Base-by-base conservation (phyloP, 2,329 filamentous ascomycete genomes). In the Hypoxylon sp. region DNA sequence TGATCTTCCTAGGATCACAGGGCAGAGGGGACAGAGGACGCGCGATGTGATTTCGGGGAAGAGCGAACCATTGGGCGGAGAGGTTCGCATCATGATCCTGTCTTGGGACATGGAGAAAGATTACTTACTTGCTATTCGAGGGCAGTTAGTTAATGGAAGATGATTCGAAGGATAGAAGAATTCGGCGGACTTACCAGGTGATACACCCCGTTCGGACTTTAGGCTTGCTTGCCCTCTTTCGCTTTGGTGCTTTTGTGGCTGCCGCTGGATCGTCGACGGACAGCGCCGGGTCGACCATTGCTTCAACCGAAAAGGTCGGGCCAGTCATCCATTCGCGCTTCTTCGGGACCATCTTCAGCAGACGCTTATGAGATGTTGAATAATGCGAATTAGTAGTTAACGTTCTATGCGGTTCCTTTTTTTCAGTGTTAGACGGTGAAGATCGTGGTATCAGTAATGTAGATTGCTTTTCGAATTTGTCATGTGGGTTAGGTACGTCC, bases 121-220 rank as follows among this genome's bases (percentile, higher is more conserved):
- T n/a, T 40, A 67, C 67, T 62, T 58, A 67, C 64, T 67, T 67
- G 67, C 64, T 67, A 18, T 16, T 18, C 1, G 14, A 18, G 26
- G 40, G 18, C 33, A 48, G 42, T 65, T 61, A 64, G 55, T 33
- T 30, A 40, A 22, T 9, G 20, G 16, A 36, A 16, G 22, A 32
- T 16, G 40, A 30, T 46, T 26, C 14, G 33, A n/a, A n/a, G n/a
- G n/a, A n/a, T n/a, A n/a, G 45, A 12, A 7, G 26, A 36, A n/a
- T 16, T 16, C 14, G 26, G 42, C 16, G 30, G 38, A 51, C 78
- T 70, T 64, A 80, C 79, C 78, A 80, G 42, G 78, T 80, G 16
- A 79, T 77, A 68, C 78, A 80, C 12, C 78, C 78, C 2, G 78
- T 80, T 11, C 75, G 72, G 26, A 79, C 78, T 65, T 80, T 80